phyloP scores from a whole-genome alignment of 164 flowering plant species.

The Tetrastigma voinierianum region DNA sequence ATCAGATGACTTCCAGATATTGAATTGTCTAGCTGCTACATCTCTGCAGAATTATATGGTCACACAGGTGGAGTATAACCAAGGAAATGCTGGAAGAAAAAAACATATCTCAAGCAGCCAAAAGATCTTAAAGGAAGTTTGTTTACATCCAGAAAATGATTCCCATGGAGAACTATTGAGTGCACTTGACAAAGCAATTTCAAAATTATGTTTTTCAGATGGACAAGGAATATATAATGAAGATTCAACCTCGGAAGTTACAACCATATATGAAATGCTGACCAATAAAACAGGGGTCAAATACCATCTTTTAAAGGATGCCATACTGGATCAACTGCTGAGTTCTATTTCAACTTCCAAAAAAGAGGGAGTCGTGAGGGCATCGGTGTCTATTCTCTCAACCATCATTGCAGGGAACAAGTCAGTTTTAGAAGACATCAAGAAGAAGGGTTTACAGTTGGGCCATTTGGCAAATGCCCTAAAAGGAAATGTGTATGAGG shows the following conservation, averaged over 20 bases:
- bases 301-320: constrained; percentile 45
- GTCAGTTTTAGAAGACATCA: constrained; percentile 50
- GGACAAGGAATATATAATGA: constrained; percentile 32
- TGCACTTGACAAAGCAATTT: constrained; percentile 44
- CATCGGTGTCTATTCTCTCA: constrained; percentile 52
- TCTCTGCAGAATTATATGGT: constrained; percentile 8
- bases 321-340: constrained; percentile 51
- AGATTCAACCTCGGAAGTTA: constrained; percentile 44
- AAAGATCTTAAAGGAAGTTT: constrained; percentile 11
- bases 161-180: constrained; percentile 31
- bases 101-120: constrained; percentile 11
- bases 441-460: constrained; percentile 52
- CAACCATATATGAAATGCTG: constrained; percentile 45
- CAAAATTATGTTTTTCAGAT: constrained; percentile 50
- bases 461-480: constrained; percentile 58
- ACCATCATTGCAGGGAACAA: constrained; percentile 41
- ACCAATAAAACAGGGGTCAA: constrained; percentile 41
- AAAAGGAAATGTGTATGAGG: constrained; percentile 65
- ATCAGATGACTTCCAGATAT: constrained; percentile 18
- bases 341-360: constrained; percentile 55
- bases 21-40: constrained; percentile 18
- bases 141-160: constrained; percentile 17
- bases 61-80: constrained; percentile 6
- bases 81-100: constrained; percentile 12
- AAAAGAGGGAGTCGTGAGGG: constrained; percentile 52